A percentile compares a stretch with the other conserved stretches of the same genome.
These are phyloP conservation scores for Chaetoscypha palmicola DNA, from an alignment of 2,329 filamentous ascomycete genomes.

Conservation along the genomic window DNA sequence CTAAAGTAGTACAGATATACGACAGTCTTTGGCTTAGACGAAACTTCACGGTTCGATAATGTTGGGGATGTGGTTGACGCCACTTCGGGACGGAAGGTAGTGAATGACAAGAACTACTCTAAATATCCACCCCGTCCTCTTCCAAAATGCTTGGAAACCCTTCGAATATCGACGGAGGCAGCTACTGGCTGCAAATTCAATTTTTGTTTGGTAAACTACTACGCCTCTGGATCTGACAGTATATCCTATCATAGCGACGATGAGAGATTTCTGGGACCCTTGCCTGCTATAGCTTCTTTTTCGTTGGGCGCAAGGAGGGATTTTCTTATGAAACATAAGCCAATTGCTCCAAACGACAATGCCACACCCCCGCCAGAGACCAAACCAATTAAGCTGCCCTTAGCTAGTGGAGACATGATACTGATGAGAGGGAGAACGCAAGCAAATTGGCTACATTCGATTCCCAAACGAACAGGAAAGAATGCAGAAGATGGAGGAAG, in stretches of 20 bases:
- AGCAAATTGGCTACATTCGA: conserved; percentile 67
- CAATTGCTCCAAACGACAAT: conserved; percentile 35
- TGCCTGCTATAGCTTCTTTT: conserved; percentile 69
- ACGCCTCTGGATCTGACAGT: conserved; percentile 67
- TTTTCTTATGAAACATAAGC: conserved; percentile 76
- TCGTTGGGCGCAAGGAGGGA: conserved; percentile 66
- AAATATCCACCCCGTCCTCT: conserved; percentile 60
- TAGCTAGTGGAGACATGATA: conserved; percentile 69
- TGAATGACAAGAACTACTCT: conserved; percentile 47
- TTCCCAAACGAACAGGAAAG: conserved; percentile 65
- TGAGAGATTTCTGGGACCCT: conserved; percentile 63
- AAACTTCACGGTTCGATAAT: conserved; percentile 54
- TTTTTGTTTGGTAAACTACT: conserved; percentile 78
- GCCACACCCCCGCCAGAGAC: conserved; percentile 27
- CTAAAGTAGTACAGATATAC: conserved; percentile 50
- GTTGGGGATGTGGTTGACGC: conserved; percentile 38
- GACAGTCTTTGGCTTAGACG: conserved; percentile 52
- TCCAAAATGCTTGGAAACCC: conserved; percentile 58
- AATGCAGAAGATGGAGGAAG: conserved; percentile 55
- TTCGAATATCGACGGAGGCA: conserved; percentile 57
- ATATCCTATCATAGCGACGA: conserved; percentile 78
- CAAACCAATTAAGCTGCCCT: conserved; percentile 42
- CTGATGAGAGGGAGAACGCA: conserved; percentile 73
- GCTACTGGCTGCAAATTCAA: conserved; percentile 65
- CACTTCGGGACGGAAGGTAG: conserved; percentile 36